These are phyloP conservation scores for Neurospora crassa DNA, from an alignment of 2,329 filamentous ascomycete species.

Conservation along the genomic window DNA sequence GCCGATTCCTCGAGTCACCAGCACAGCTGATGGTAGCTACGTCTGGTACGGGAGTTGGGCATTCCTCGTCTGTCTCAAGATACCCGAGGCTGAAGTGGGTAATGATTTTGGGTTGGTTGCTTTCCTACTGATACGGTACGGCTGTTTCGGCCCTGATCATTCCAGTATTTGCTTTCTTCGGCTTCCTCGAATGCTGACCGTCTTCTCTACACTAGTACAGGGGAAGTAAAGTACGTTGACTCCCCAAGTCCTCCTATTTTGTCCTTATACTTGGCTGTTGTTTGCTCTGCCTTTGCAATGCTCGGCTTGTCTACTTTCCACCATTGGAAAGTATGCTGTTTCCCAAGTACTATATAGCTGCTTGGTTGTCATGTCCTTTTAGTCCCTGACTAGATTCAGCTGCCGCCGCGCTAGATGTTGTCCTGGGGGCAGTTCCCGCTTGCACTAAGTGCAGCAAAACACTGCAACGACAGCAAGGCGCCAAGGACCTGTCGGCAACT, in stretches of 20 bases:
- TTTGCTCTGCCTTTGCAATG: neutral
- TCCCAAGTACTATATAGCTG: neutral
- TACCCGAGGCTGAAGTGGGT: neutral
- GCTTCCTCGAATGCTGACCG: neutral
- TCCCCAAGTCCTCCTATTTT: neutral
- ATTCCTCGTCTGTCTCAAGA: neutral
- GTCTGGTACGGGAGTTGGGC: neutral
- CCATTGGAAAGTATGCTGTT: neutral
- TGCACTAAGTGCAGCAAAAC: neutral
- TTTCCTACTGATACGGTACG: neutral
- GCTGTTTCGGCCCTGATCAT: neutral
- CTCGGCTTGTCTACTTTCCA: neutral
- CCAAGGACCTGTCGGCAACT: neutral
- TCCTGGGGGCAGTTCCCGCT: neutral
- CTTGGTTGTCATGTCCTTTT: neutral
- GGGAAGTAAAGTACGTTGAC: neutral
- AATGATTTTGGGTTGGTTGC: neutral
- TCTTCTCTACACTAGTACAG: neutral
- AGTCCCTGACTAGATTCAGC: neutral
- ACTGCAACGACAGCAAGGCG: neutral
- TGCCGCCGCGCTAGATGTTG: neutral
- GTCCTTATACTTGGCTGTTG: neutral
- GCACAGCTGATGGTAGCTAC: neutral
- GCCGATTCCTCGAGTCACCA: neutral
- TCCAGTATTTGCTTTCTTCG: neutral